These are phyloP conservation scores for Wolfiporia cocos DNA, from an alignment of 1,284 basidiomycete genomes.

Conservation along the genomic window DNA sequence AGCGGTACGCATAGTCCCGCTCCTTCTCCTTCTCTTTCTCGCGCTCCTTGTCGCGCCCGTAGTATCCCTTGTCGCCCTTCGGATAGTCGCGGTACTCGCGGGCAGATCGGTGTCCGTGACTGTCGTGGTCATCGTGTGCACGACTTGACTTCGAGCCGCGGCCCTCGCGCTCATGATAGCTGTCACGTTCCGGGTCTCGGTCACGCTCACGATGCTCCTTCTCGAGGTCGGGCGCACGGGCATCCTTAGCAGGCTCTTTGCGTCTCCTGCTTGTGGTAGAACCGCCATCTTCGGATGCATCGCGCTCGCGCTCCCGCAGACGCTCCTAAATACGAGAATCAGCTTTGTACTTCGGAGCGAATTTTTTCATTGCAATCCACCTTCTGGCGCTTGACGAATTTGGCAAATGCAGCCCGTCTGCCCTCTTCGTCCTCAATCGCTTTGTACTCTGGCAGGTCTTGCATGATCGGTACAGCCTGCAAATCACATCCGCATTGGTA, in stretches of 20 bases:
- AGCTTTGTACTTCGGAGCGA: neutral
- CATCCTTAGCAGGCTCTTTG: slow-evolving; percentile 59
- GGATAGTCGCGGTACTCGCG: slow-evolving; percentile 26
- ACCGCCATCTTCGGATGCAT: slow-evolving; percentile 70
- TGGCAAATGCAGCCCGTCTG: slow-evolving; percentile 73
- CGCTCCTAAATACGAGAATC: slow-evolving; percentile 48
- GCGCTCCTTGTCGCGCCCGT: slow-evolving; percentile 23
- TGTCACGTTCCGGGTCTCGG: slow-evolving; percentile 35
- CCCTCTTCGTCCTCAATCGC: slow-evolving; percentile 80
- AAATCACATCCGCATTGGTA: neutral
- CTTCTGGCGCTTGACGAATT: slow-evolving; percentile 85
- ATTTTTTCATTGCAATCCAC: slow-evolving; percentile 28
- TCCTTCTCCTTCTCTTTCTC: slow-evolving; percentile 38
- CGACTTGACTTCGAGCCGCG: slow-evolving; percentile 21
- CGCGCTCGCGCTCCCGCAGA: slow-evolving; percentile 67
- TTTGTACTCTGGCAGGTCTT: slow-evolving; percentile 78
- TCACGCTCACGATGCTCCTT: slow-evolving; percentile 33
- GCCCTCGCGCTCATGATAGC: slow-evolving; percentile 34
- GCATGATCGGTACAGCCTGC: slow-evolving; percentile 69
- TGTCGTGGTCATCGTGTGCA: slow-evolving; percentile 23
- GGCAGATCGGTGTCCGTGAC: slow-evolving; percentile 18
- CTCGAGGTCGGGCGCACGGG: slow-evolving; percentile 37
- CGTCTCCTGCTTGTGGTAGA: slow-evolving; percentile 71
- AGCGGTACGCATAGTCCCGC: slow-evolving; percentile 31
- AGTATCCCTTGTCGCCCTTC: slow-evolving; percentile 31